These are phyloP conservation scores for Rostrohypoxylon terebratum DNA, from an alignment of 495 filamentous ascomycete genomes.

Conservation along the genomic window DNA sequence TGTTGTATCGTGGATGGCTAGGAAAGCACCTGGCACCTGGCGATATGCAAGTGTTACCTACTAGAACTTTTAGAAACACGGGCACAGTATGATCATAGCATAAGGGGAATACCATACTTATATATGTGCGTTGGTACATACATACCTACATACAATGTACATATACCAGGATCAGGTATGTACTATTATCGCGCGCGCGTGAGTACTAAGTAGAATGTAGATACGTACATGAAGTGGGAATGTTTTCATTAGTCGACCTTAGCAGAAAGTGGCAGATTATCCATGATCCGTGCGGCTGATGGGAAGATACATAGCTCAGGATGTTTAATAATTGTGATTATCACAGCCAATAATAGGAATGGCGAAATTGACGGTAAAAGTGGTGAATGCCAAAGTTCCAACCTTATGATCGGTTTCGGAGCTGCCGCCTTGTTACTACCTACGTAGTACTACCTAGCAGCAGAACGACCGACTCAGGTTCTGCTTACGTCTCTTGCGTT, in stretches of 20 bases:
- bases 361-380: slow-evolving; percentile 38
- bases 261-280: slow-evolving; percentile 6
- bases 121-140: neutral
- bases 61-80: neutral
- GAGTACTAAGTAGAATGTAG: too few relatives aligned
- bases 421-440: slow-evolving; percentile 40
- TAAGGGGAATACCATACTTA: neutral
- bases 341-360: slow-evolving; percentile 35
- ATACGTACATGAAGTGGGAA: neutral
- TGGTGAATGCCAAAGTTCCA: slow-evolving; percentile 36
- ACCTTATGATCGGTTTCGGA: slow-evolving; percentile 34
- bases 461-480: slow-evolving; percentile 38
- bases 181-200: neutral
- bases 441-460: too few relatives aligned
- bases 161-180: too few relatives aligned
- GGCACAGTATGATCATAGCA: neutral
- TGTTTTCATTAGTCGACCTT: slow-evolving; percentile 21
- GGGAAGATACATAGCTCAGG: slow-evolving; percentile 13
- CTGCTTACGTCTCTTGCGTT: slow-evolving; percentile 40
- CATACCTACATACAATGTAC: neutral
- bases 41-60: neutral
- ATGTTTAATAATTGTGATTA: slow-evolving; percentile 32
- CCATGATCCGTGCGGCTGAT: slow-evolving; percentile 39
- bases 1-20: neutral
- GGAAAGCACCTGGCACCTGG: neutral